Evolutionary conservation across 2,329 filamentous ascomycete genomes (phyloP).

Genomic region (Aspergillus ustus): DNA sequence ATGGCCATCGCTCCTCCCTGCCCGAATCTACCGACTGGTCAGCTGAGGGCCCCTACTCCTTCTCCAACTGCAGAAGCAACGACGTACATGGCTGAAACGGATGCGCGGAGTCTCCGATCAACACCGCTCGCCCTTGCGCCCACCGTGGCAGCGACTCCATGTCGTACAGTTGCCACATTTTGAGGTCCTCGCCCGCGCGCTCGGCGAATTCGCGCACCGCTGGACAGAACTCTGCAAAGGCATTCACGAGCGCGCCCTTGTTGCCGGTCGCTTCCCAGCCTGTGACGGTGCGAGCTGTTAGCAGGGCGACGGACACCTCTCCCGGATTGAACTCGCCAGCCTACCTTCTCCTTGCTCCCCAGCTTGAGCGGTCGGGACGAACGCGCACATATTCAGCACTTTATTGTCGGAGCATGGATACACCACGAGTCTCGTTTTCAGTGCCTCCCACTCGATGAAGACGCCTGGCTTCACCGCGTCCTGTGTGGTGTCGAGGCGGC

Average conservation of each 20-base stretch:
- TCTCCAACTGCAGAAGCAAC: not conserved
- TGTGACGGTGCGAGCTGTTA: conserved; percentile 1
- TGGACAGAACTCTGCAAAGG: conserved; percentile 26
- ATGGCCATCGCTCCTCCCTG: conserved; percentile 41
- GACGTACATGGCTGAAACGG: conserved; percentile 61
- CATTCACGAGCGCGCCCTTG: conserved; percentile 19
- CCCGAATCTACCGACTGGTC: conserved; percentile 28
- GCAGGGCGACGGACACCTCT: no score
- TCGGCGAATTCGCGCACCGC: conserved; percentile 23
- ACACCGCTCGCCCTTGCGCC: conserved; percentile 56
- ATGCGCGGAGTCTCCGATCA: conserved; percentile 70
- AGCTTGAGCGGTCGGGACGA: conserved; percentile 50
- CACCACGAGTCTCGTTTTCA: conserved; percentile 50
- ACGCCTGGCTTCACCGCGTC: conserved; percentile 34
- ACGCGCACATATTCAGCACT: conserved; percentile 54
- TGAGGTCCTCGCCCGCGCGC: conserved; percentile 51
- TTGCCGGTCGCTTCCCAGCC: conserved; percentile 28
- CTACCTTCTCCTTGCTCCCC: conserved; percentile 26
- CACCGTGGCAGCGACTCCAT: conserved; percentile 63
- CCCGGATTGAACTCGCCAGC: not conserved
- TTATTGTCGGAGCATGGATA: conserved; percentile 53
- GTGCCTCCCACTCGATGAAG: conserved; percentile 48
- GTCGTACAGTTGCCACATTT: conserved; percentile 64
- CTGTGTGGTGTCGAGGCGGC: conserved; percentile 14
- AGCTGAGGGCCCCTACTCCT: not conserved